Evolutionary conservation across 768 basidiomycete species (phyloP).

Genomic region (Grammothele lineata): DNA sequence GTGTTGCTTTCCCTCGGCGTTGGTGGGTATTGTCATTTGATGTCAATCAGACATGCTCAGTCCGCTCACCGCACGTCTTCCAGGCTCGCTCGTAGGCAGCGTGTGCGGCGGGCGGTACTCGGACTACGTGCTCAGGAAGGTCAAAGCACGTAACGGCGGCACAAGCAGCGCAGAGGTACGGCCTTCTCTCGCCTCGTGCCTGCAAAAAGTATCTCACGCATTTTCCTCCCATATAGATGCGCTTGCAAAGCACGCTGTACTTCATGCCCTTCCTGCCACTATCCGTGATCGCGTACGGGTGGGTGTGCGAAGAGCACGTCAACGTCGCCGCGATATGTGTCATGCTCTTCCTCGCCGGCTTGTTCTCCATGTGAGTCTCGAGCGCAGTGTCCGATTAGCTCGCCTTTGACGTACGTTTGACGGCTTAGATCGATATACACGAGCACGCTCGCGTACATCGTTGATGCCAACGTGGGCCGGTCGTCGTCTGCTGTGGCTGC

Average conservation of each 20-base stretch:
- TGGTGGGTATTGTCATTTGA: conserved; percentile 35
- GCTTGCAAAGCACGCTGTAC: conserved; percentile 56
- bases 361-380: conserved; percentile 61
- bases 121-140: conserved; percentile 41
- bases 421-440: conserved; percentile 51
- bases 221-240: conserved; percentile 52
- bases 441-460: conserved; percentile 76
- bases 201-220: background rate
- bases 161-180: conserved; percentile 62
- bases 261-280: conserved; percentile 59
- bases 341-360: conserved; percentile 68
- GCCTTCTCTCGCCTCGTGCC: background rate
- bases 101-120: conserved; percentile 57
- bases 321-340: conserved; percentile 68
- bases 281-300: conserved; percentile 65
- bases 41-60: background rate
- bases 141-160: conserved; percentile 44
- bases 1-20: conserved; percentile 72
- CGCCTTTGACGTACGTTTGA: too few relatives aligned
- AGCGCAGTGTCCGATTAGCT: background rate
- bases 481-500: conserved; percentile 71
- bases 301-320: conserved; percentile 63
- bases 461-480: conserved; percentile 81
- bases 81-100: conserved; percentile 49
- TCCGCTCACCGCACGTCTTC: background rate